These are phyloP conservation scores for Aspergillus sp. DNA, from an alignment of 2,329 filamentous ascomycete genomes.

Conservation along the genomic window DNA sequence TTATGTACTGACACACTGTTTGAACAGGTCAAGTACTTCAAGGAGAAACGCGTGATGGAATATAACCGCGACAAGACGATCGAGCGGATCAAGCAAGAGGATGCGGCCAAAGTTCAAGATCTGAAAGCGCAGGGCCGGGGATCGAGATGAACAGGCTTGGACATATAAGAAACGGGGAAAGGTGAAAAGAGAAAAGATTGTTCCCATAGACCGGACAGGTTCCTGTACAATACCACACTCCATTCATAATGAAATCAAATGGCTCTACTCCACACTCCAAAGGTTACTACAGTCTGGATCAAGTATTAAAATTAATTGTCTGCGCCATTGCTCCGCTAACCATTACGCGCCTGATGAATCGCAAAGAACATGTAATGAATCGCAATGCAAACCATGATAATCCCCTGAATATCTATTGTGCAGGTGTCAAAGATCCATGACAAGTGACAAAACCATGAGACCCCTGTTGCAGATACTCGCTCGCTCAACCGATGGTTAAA, in stretches of 20 bases:
- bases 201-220: conserved; percentile 1
- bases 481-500: conserved; percentile 5
- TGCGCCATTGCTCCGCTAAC: conserved; percentile 6
- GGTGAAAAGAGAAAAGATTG: conserved; percentile 14
- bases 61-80: conserved; percentile 79
- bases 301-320: neutral
- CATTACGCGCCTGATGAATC: conserved; percentile 7
- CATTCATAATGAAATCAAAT: conserved; percentile 8
- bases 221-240: conserved; percentile 19
- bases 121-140: conserved; percentile 43
- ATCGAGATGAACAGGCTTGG: conserved; percentile 10
- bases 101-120: conserved; percentile 61
- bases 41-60: conserved; percentile 92
- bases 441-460: conserved; percentile 7
- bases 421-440: conserved; percentile 3
- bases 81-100: conserved; percentile 71
- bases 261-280: neutral
- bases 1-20: conserved; percentile 13
- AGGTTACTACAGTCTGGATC: neutral
- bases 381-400: conserved; percentile 1
- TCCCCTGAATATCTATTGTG: conserved; percentile 7
- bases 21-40: conserved; percentile 90
- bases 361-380: conserved; percentile 1
- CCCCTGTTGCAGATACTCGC: conserved; percentile 10
- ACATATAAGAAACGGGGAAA: conserved; percentile 6